Evolutionary conservation across 2,329 filamentous ascomycete genomes (phyloP).

Genomic region (Colletotrichum sp.): DNA sequence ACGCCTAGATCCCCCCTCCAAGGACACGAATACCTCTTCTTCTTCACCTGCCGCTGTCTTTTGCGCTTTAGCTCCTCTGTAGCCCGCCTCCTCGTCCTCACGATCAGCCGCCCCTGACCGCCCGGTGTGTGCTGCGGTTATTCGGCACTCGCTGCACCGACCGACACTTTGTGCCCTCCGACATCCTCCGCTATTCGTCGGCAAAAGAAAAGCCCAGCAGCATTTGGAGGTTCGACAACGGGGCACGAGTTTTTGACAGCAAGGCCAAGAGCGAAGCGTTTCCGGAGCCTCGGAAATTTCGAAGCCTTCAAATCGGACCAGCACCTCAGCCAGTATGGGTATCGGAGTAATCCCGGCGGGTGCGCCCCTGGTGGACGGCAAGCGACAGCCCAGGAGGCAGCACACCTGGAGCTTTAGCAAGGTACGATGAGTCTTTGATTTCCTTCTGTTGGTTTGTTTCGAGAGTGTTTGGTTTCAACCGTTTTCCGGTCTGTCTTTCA

Average conservation of each 20-base stretch:
- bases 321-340: slow-evolving; percentile 1
- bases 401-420: slow-evolving; percentile 49
- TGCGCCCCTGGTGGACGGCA: slow-evolving; percentile 3
- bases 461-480: background rate
- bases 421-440: slow-evolving; percentile 28
- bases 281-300: background rate
- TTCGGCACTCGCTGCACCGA: slow-evolving; percentile 17
- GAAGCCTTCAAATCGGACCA: background rate
- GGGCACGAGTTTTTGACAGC: background rate
- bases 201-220: background rate
- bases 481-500: background rate
- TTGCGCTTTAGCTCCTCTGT: background rate
- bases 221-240: background rate
- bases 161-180: background rate
- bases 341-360: slow-evolving; percentile 20
- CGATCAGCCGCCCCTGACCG: background rate
- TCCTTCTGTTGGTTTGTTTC: background rate
- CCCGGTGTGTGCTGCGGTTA: background rate
- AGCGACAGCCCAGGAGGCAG: slow-evolving; percentile 28
- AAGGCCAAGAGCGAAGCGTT: background rate
- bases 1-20: background rate
- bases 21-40: background rate
- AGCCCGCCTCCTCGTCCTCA: background rate
- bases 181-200: background rate
- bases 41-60: background rate